Conservation (phyloP, 83 land plant species). For the Picea engelmannii region DNA sequence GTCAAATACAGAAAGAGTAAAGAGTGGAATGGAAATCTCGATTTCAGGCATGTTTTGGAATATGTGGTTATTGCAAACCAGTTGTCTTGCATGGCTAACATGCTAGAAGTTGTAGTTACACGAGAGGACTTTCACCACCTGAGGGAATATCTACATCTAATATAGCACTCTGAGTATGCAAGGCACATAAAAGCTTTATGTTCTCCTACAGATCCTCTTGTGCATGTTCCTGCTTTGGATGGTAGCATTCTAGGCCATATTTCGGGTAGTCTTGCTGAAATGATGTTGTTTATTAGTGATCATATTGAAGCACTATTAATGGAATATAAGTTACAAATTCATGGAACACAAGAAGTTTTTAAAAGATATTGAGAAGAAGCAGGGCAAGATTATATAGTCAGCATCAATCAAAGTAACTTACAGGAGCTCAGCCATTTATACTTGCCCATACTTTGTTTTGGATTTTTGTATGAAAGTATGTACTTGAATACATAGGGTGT, state of each 20-base stretch:
- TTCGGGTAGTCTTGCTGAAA: too few relatives aligned
- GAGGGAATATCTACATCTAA: slow-evolving; percentile 1
- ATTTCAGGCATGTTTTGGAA: background rate
- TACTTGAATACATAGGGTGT: too few relatives aligned
- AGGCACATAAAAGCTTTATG: too few relatives aligned
- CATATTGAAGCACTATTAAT: slow-evolving; percentile 1
- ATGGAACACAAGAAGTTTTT: background rate
- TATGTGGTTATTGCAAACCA: slow-evolving; percentile 1
- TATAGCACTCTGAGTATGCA: background rate
- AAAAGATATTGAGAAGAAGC: too few relatives aligned
- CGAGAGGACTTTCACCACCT: background rate
- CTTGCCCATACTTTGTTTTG: too few relatives aligned
- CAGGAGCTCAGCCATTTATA: too few relatives aligned
- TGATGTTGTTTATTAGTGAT: background rate
- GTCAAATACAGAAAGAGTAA: background rate
- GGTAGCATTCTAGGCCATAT: too few relatives aligned
- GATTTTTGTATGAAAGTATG: too few relatives aligned
- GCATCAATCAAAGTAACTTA: too few relatives aligned
- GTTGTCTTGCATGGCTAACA: background rate
- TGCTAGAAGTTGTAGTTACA: background rate
- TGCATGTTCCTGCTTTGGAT: too few relatives aligned
- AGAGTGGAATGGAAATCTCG: background rate
- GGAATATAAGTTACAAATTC: slow-evolving; percentile 4
- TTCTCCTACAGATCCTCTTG: too few relatives aligned
- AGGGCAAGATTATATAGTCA: too few relatives aligned